These are phyloP conservation scores for Extremus antarcticus DNA, from an alignment of 495 filamentous ascomycete species.

Conservation along the genomic window DNA sequence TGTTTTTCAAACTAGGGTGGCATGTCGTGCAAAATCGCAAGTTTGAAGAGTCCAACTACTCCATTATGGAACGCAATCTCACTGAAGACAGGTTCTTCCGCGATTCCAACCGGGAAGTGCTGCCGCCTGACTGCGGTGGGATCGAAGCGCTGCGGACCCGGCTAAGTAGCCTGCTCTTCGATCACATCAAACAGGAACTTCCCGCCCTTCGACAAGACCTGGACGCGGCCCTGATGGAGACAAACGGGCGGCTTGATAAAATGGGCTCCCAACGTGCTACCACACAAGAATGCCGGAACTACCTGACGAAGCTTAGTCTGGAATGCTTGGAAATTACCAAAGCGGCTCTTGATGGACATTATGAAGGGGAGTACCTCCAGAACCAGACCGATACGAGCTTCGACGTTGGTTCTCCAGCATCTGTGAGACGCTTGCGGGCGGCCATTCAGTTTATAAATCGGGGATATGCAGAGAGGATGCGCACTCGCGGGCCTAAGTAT, in stretches of 20 bases:
- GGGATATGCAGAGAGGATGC: constrained; percentile 43
- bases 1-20: constrained; percentile 55
- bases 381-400: constrained; percentile 23
- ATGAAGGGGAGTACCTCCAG: constrained; percentile 46
- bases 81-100: constrained; percentile 35
- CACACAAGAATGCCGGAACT: neutral
- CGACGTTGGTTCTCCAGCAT: constrained; percentile 22
- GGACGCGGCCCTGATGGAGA: neutral
- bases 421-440: constrained; percentile 46
- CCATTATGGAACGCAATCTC: constrained; percentile 37
- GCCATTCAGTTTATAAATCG: constrained; percentile 46
- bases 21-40: constrained; percentile 53
- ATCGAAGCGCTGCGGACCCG: constrained; percentile 23
- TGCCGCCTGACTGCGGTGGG: constrained; percentile 19
- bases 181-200: constrained; percentile 12
- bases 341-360: constrained; percentile 44
- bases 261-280: constrained; percentile 4
- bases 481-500: constrained; percentile 34
- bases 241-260: neutral
- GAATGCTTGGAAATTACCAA: constrained; percentile 32
- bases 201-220: constrained; percentile 9
- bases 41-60: constrained; percentile 8
- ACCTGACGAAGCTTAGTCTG: constrained; percentile 5
- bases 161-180: constrained; percentile 23
- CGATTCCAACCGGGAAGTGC: constrained; percentile 17